These are phyloP conservation scores for Pisolithus microcarpus DNA, from an alignment of 768 basidiomycete species.

Conservation along the genomic window DNA sequence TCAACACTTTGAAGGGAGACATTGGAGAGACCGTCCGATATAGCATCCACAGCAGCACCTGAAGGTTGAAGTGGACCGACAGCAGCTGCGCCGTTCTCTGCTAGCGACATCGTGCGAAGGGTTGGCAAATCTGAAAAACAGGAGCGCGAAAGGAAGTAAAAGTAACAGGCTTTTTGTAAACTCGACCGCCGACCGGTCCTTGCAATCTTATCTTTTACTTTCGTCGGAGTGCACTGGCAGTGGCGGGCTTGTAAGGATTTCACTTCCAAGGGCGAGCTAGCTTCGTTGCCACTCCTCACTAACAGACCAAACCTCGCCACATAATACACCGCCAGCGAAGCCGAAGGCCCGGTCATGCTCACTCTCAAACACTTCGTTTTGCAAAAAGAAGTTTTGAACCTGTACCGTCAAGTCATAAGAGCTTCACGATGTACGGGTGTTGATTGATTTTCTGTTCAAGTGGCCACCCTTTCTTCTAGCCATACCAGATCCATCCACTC, in stretches of 20 bases:
- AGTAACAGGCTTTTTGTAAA: background rate
- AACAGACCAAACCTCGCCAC: background rate
- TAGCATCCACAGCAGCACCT: constrained; percentile 17
- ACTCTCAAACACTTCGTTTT: constrained; percentile 75
- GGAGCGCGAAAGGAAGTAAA: background rate
- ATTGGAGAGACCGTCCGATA: constrained; percentile 27
- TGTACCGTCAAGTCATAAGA: constrained; percentile 65
- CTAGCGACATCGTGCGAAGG: constrained; percentile 28
- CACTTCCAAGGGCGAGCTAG: too few relatives aligned
- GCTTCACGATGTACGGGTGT: constrained; percentile 51
- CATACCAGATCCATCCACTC: constrained; percentile 53
- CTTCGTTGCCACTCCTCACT: background rate
- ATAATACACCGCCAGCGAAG: background rate
- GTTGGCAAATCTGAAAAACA: constrained; percentile 5
- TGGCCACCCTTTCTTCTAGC: constrained; percentile 30
- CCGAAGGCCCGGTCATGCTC: constrained; percentile 6
- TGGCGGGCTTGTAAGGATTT: too few relatives aligned
- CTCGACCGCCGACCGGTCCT: too few relatives aligned
- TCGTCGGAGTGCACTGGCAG: too few relatives aligned
- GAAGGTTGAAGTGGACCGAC: constrained; percentile 5
- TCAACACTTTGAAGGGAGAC: constrained; percentile 21
- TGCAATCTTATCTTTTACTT: too few relatives aligned
- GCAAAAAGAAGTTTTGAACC: constrained; percentile 47
- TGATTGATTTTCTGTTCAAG: background rate
- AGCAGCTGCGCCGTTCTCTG: constrained; percentile 12